These are phyloP conservation scores for Pholiota molesta DNA, from an alignment of 768 basidiomycete genomes.

Conservation along the genomic window DNA sequence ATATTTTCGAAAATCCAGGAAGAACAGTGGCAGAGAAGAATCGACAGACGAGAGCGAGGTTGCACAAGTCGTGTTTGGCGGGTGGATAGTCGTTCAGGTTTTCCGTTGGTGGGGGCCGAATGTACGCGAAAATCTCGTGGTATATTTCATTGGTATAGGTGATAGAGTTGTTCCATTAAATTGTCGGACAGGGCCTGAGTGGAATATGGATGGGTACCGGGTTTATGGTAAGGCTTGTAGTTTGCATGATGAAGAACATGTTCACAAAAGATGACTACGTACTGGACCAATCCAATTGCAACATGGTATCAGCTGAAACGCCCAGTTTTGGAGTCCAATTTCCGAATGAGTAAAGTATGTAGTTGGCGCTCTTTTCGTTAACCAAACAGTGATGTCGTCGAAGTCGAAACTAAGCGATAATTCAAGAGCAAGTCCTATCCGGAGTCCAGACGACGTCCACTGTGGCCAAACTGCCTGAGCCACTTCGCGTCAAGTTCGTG, in stretches of 20 bases:
- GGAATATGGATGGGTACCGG: neutral
- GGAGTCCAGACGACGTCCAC: too few species aligned
- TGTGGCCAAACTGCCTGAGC: too few species aligned
- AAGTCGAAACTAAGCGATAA: too few species aligned
- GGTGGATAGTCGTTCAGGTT: slow-evolving; percentile 19
- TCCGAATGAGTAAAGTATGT: too few species aligned
- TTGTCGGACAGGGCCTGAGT: slow-evolving; percentile 22
- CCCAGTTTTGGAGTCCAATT: too few species aligned
- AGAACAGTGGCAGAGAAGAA: slow-evolving; percentile 43
- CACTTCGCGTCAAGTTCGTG: too few species aligned
- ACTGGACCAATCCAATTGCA: neutral
- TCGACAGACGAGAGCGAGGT: slow-evolving; percentile 43
- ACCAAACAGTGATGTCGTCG: too few species aligned
- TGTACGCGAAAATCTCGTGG: slow-evolving; percentile 38
- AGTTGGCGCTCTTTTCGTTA: too few species aligned
- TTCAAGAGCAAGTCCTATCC: too few species aligned
- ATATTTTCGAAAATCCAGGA: slow-evolving; percentile 41
- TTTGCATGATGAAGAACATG: neutral
- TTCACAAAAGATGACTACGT: neutral
- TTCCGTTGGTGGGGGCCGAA: slow-evolving; percentile 25
- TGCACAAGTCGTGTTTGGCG: slow-evolving; percentile 21
- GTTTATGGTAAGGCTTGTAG: neutral
- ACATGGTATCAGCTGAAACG: too few species aligned
- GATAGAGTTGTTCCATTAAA: slow-evolving; percentile 15
- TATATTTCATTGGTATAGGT: slow-evolving; percentile 50